Evolutionary conservation across 805 yeast species (phyloP).

Genomic region (Saturnispora sekii): DNA sequence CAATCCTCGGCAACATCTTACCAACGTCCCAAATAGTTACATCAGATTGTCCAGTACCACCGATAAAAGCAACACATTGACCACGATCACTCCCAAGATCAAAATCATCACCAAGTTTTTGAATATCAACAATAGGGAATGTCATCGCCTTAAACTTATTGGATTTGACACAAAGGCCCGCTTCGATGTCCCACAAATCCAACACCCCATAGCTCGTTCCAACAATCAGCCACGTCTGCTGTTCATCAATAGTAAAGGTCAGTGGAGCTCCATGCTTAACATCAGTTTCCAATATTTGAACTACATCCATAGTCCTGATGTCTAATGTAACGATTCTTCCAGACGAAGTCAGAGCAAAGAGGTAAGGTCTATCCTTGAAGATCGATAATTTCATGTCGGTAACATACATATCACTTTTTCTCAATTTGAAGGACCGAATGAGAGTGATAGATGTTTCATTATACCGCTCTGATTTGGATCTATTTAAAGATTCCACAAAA

Average conservation of each 20-base stretch:
- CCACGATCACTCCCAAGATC: constrained; percentile 28
- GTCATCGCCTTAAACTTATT: constrained; percentile 42
- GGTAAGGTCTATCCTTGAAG: constrained; percentile 30
- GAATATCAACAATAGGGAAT: constrained; percentile 41
- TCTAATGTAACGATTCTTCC: constrained; percentile 47
- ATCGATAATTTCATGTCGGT: constrained; percentile 34
- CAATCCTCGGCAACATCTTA: constrained; percentile 40
- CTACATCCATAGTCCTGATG: constrained; percentile 42
- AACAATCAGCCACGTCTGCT: constrained; percentile 51
- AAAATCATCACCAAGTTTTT: constrained; percentile 32
- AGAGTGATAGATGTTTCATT: constrained; percentile 17
- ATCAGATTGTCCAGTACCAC: constrained; percentile 54
- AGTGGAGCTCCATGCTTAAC: constrained; percentile 57
- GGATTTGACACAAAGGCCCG: constrained; percentile 46
- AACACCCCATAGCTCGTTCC: constrained; percentile 73
- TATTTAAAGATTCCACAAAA: constrained; percentile 15
- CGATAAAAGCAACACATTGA: constrained; percentile 46
- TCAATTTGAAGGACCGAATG: constrained; percentile 34
- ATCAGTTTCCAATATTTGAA: constrained; percentile 40
- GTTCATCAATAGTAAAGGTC: constrained; percentile 45
- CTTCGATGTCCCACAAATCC: constrained; percentile 75
- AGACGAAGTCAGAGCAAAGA: constrained; percentile 44
- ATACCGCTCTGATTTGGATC: constrained; percentile 4
- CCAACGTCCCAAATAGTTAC: constrained; percentile 72
- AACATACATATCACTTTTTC: constrained; percentile 31